Base-by-base conservation (phyloP, 2,329 filamentous ascomycete genomes). In the Pezicula radicicola region DNA sequence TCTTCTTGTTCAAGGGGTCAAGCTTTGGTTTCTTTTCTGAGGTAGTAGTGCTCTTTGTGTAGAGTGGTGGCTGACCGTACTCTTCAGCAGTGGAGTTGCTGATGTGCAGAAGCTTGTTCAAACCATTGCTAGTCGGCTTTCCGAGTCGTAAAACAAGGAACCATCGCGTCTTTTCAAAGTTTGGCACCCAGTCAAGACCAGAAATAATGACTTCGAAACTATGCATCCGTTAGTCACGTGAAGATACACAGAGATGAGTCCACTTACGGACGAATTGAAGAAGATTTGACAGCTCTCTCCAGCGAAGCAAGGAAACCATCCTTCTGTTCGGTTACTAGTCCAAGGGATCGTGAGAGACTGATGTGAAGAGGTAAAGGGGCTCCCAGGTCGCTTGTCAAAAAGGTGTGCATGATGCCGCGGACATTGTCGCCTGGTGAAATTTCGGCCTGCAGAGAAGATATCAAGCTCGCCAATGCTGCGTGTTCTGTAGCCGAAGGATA, bases 301-400 rank as follows among this genome's bases (percentile, higher is more conserved):
- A 96, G 67, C 0, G 70, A 68, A 4, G 78, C 70, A 5, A 88
- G 72, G 64, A 96, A 97, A 0, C 58, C 60, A 27, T 87, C 82
- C 59, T 89, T 90, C 57, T 87, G 78, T n/a, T 84, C 77, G 0
- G 89, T 91, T 45, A 76, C 74, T 30, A 99, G 81, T 12, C 85
- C 79, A 47, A 97, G 74, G 0, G 94, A 88, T 6, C 90, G 80
- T 7, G 94, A 97, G 6, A 99, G 79, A 60, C 91, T 96, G 63
- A 99, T 85, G 70, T 99, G 94, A 44, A 99, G 77, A 3, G 93
- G 93, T 46, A 90, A 75, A 5, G 88, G 85, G 6, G 85, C 84
- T 52, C 84, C 88, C 1, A 97, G 80, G 53, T 94, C 88, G 56
- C 87, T 95, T 40, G 79, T 81, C 6, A 97, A 74, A 54, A 94